phyloP scores from a whole-genome alignment of 2,329 filamentous ascomycete genomes.

The Hymenoscyphus albidus region DNA sequence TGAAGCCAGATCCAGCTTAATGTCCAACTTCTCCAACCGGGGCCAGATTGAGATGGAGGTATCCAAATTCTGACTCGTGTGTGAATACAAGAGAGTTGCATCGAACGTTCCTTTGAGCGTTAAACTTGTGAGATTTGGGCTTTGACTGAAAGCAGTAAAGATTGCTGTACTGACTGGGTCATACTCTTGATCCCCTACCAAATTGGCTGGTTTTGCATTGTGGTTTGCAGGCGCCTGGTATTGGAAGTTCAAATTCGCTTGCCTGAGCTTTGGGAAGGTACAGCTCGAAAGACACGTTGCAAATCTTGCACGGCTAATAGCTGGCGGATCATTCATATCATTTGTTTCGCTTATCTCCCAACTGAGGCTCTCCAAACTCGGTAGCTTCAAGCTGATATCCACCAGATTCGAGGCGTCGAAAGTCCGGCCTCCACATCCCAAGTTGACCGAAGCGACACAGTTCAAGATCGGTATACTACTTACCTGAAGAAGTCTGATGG shows the following conservation, averaged over 20 bases:
- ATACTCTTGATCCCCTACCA: not conserved
- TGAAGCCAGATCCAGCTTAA: not conserved
- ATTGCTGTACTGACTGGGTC: not conserved
- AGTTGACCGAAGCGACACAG: too few species aligned
- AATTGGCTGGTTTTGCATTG: not conserved
- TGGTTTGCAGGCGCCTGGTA: not conserved
- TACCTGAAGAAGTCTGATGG: too few species aligned
- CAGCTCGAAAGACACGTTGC: not conserved
- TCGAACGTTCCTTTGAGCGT: not conserved
- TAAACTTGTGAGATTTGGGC: not conserved
- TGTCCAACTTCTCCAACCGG: not conserved
- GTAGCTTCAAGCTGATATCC: too few species aligned
- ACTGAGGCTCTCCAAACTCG: too few species aligned
- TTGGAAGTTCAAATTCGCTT: not conserved
- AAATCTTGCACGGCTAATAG: not conserved
- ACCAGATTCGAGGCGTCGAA: too few species aligned
- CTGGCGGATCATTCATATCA: too few species aligned
- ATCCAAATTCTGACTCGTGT: not conserved
- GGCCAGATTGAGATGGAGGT: not conserved
- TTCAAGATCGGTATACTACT: too few species aligned
- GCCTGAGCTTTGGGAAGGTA: not conserved
- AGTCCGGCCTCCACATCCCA: too few species aligned
- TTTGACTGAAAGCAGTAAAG: not conserved
- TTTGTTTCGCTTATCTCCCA: too few species aligned
- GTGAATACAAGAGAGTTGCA: not conserved